Evolutionary conservation across 305 asterid species (phyloP), one percentile per base, ranked within the genome.

Genomic region (Solanum aculeatissimum): DNA sequence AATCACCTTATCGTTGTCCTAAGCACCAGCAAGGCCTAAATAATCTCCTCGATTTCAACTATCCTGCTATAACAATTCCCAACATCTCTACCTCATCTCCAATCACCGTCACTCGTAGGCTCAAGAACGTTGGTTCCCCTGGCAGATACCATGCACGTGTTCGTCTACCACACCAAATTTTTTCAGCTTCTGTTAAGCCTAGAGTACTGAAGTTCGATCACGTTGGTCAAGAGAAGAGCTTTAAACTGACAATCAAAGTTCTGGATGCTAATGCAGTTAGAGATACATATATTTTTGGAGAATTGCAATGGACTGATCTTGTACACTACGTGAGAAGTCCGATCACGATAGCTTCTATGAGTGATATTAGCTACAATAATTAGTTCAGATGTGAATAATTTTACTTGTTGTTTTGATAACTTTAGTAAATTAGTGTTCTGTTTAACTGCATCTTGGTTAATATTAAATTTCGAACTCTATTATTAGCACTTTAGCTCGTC

Each of bases 111-210:
- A 85, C 85, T 2, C 85, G 98, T 19, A 92, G 27, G 3, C 21
- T 96, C 75, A 96, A 90, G 80, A 94, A 92, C 6, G 98, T 96
- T 5, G 98, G 98, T 4, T 10, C 29, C 4, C 91, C 97, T 0
- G 97, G 93, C 1, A 86, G 38, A 1, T 93, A 95, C 27, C 49
- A n/a, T 6, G 89, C 87, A 1, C 89, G 45, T 2, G 32, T 94
- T 14, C 90, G 87, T 2, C 82, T 32, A 1, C 94, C 94, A 7
- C 15, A 32, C 0, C 93, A 88, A 4, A 4, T 77, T 0, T 86
- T 87, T 68, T 42, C 85, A 0, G 85, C 91, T 1, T 51, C 87
- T 0, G 94, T 94, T 3, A 86, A 89, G 15, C 98, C 97, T 4
- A 27, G 9, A 0, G 0, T 75, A 12, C 74, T 96, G 32, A 69